Percentiles rank a stretch among this genome's conserved stretches.
Evolutionary conservation across 169 alveolate genomes (phyloP).

Genomic region (Fabrea salina): DNA sequence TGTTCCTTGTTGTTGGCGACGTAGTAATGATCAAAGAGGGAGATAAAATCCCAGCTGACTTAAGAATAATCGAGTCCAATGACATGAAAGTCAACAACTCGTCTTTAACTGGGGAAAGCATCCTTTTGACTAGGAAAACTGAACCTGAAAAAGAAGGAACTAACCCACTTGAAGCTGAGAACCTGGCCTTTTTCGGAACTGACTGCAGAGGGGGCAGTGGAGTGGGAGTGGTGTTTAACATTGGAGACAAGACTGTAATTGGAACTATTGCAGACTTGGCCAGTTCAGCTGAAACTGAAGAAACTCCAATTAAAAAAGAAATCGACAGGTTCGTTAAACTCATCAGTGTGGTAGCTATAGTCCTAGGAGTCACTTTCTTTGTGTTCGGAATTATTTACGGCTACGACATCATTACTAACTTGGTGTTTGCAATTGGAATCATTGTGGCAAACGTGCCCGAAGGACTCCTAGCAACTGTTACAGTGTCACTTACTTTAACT

Average conservation of each 20-base stretch:
- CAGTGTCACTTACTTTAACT: constrained; percentile 78
- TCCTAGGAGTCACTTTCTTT: constrained; percentile 74
- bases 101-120: constrained; percentile 83
- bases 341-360: constrained; percentile 72
- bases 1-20: constrained; percentile 72
- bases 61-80: constrained; percentile 62
- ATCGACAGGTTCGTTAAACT: constrained; percentile 77
- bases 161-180: constrained; percentile 55
- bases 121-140: constrained; percentile 48
- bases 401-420: constrained; percentile 64
- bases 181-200: constrained; percentile 77
- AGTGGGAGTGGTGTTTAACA: constrained; percentile 72
- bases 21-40: constrained; percentile 65
- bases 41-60: constrained; percentile 81
- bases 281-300: constrained; percentile 62
- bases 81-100: constrained; percentile 72
- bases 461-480: constrained; percentile 77
- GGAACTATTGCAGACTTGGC: constrained; percentile 85
- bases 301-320: constrained; percentile 79
- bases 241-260: constrained; percentile 83
- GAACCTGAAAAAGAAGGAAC: constrained; percentile 34
- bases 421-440: constrained; percentile 80
- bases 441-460: constrained; percentile 85
- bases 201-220: constrained; percentile 51
- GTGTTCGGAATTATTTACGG: constrained; percentile 69